These are phyloP conservation scores for Cystofilobasidium macerans DNA, from an alignment of 768 basidiomycete genomes.

Conservation along the genomic window DNA sequence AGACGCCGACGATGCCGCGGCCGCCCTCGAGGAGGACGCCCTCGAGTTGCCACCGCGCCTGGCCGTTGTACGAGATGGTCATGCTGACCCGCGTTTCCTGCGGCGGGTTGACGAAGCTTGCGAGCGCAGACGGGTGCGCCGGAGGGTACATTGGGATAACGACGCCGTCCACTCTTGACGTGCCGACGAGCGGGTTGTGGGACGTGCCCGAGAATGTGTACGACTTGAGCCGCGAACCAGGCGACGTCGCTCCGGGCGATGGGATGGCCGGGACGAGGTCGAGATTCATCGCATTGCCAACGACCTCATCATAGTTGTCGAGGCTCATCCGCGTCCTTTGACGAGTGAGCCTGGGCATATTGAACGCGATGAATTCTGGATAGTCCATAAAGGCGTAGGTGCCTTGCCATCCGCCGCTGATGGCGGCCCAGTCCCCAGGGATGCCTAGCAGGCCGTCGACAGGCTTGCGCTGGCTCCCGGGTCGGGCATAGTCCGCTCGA, in stretches of 20 bases:
- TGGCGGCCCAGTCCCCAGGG: not conserved
- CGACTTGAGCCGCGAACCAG: not conserved
- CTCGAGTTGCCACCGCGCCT: not conserved
- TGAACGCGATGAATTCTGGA: not conserved
- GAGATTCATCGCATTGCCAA: too few species aligned
- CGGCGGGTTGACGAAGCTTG: not conserved
- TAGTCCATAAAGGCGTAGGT: not conserved
- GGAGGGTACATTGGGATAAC: not conserved
- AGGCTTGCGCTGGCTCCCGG: not conserved
- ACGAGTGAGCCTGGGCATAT: not conserved
- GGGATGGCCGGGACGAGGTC: too few species aligned
- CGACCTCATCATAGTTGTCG: not conserved
- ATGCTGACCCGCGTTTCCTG: not conserved
- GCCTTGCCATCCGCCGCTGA: not conserved
- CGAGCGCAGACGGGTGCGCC: not conserved
- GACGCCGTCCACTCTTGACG: not conserved
- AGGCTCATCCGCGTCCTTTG: not conserved
- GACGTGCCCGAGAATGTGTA: not conserved
- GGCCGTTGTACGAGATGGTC: not conserved
- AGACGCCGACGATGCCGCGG: not conserved
- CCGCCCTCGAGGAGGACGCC: not conserved
- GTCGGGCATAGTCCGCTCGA: not conserved
- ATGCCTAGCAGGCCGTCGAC: not conserved
- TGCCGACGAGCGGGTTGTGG: not conserved
- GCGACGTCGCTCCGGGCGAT: not conserved